Evolutionary conservation across 2,329 filamentous ascomycete genomes (phyloP), one percentile per base, ranked within the genome.

Genomic region (Bipolaris bicolor): DNA sequence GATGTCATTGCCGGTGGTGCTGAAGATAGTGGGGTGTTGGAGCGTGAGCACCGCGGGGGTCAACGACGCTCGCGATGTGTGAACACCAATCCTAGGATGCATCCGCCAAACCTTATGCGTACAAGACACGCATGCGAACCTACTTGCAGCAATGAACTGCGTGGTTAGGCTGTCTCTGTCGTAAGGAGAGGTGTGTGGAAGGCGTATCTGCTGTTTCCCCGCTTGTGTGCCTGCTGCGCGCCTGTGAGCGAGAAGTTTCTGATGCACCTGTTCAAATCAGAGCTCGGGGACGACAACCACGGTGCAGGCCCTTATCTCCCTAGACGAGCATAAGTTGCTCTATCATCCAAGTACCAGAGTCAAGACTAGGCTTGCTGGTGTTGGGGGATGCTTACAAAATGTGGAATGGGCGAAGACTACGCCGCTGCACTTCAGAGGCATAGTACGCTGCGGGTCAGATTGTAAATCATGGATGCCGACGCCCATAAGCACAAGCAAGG

Each of bases 41-140:
- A 43, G 43, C 10, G 24, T 31, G 34, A 41, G 41, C 36, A 31
- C 49, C 37, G 24, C 43, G 44, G 43, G 20, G 16, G 31, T 53
- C 44, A 47, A 44, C 49, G 50, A 53, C 29, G 31, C 49, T 53
- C 31, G 24, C 31, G 18, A 47, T 57, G 10, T 46, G 24, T 41
- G 36, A 31, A 48, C 43, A 24, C 45, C 22, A 53, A 34, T 7
- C 39, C 16, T 24, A 26, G 16, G 33, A 37, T 43, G 47, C 41
- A 18, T 22, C 26, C 10, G 11, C 18, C 41, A 18, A 51, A 26
- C 31, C 16, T 6, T 29, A 13, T 16, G 34, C 22, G 6, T 20
- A 13, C 13, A 29, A n/a, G 36, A 10, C 15, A 40, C 24, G 29
- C 29, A 33, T 46, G 16, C 29, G 26, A 20, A 7, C 10, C 2